A percentile compares a stretch with the other conserved stretches of the same genome.
Conservation (phyloP, 371 early-diverging fungal genomes). For the Mucor lusitanicus region DNA sequence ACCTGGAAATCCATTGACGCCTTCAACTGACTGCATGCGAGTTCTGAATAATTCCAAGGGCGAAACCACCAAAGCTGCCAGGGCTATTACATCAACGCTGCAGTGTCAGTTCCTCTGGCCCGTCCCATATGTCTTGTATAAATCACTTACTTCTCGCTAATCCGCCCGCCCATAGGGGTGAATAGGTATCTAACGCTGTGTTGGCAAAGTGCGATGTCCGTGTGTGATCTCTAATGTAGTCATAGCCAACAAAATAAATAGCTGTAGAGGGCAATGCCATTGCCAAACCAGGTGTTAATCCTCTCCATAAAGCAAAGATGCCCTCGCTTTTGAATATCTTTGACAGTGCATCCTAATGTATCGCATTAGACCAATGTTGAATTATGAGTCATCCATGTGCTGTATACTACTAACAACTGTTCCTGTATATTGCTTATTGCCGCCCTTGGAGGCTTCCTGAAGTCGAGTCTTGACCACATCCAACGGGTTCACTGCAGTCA, state of each 20-base stretch:
- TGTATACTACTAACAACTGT: slow-evolving; percentile 36
- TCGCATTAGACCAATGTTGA: not conserved
- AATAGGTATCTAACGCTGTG: slow-evolving; percentile 35
- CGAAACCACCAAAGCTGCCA: slow-evolving; percentile 81
- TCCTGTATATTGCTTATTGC: slow-evolving; percentile 23
- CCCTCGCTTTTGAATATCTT: slow-evolving; percentile 88
- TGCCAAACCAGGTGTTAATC: slow-evolving; percentile 84
- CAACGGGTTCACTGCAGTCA: slow-evolving; percentile 83
- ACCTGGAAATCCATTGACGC: slow-evolving; percentile 53
- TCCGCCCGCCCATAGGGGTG: slow-evolving; percentile 84
- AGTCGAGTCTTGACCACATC: slow-evolving; percentile 94
- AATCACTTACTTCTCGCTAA: slow-evolving; percentile 72
- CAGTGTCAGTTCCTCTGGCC: not conserved
- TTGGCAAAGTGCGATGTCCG: slow-evolving; percentile 25
- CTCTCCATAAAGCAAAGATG: slow-evolving; percentile 79
- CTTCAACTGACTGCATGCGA: slow-evolving; percentile 78
- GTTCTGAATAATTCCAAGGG: slow-evolving; percentile 93
- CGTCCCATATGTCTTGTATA: not conserved
- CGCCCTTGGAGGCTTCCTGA: slow-evolving; percentile 68
- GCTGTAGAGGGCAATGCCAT: slow-evolving; percentile 94
- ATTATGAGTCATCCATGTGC: not conserved
- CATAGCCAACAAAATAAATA: slow-evolving; percentile 96
- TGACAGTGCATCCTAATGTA: slow-evolving; percentile 71
- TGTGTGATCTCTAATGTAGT: slow-evolving; percentile 69
- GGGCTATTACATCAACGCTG: not conserved